These are phyloP conservation scores for Apiotrichum sp. DNA, from an alignment of 1,284 basidiomycete species.

Conservation along the genomic window DNA sequence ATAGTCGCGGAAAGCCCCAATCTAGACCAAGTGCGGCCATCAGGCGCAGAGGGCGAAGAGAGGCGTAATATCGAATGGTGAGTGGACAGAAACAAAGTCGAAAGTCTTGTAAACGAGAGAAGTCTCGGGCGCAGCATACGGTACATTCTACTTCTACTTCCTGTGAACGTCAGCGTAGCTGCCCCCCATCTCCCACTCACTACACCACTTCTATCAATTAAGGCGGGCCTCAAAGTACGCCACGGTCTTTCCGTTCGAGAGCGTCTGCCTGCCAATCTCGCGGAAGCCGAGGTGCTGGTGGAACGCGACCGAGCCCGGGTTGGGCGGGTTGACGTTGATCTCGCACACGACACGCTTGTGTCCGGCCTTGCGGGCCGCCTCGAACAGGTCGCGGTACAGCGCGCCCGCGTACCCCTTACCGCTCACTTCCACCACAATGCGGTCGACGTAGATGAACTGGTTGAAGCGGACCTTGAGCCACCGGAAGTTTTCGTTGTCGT, in stretches of 20 bases:
- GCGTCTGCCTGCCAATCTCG: slow-evolving; percentile 4
- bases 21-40: too few species aligned
- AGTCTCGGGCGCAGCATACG: too few species aligned
- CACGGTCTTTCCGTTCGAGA: slow-evolving; percentile 11
- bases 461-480: slow-evolving; percentile 6
- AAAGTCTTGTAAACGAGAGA: too few species aligned
- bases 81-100: too few species aligned
- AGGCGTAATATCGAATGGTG: too few species aligned
- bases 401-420: slow-evolving; percentile 6
- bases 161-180: too few species aligned
- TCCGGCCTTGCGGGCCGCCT: neutral
- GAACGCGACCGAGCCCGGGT: slow-evolving; percentile 5
- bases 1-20: too few species aligned
- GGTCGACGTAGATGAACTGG: slow-evolving; percentile 14
- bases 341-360: slow-evolving; percentile 8
- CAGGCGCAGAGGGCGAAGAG: too few species aligned
- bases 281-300: slow-evolving; percentile 9
- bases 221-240: slow-evolving; percentile 11
- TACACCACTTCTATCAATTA: neutral
- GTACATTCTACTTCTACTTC: too few species aligned
- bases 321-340: slow-evolving; percentile 14
- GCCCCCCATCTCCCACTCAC: too few species aligned
- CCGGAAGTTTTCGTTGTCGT: slow-evolving; percentile 12
- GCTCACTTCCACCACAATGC: slow-evolving; percentile 2
- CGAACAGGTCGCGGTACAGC: slow-evolving; percentile 5